Evolutionary conservation across 73 alveolate species (phyloP).

Genomic region (Effrenium voratum): DNA sequence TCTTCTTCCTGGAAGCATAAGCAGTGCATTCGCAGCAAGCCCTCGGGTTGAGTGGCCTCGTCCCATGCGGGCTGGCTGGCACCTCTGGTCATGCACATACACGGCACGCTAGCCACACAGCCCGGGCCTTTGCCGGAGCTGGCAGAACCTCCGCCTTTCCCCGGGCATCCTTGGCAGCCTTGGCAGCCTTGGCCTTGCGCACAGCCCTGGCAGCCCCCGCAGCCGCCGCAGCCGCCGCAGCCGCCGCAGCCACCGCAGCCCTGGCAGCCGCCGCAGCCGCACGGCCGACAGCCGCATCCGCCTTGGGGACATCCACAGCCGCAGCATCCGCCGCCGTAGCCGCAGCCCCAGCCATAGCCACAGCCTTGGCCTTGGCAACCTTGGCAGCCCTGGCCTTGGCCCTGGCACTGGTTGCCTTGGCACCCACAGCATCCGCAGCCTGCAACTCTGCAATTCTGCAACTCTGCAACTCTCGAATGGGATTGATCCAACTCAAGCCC

Average conservation of each 20-base stretch:
- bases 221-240: conserved; percentile 34
- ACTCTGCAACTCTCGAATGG: too few relatives aligned
- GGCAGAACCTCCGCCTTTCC: conserved; percentile 18
- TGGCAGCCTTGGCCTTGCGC: not conserved
- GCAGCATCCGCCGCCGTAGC: too few relatives aligned
- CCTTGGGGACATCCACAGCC: not conserved
- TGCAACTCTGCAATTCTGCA: too few relatives aligned
- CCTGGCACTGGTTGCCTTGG: too few relatives aligned
- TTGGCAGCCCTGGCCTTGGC: too few relatives aligned
- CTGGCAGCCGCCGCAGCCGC: conserved; percentile 56
- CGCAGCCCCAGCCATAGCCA: too few relatives aligned
- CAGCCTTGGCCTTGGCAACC: too few relatives aligned
- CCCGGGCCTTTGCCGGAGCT: not conserved
- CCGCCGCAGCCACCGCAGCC: conserved; percentile 42
- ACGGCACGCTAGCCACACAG: not conserved
- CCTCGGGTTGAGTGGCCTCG: not conserved
- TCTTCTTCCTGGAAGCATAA: too few relatives aligned
- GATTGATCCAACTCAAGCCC: too few relatives aligned
- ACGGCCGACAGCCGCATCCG: not conserved
- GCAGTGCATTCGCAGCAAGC: too few relatives aligned
- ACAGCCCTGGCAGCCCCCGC: conserved; percentile 10
- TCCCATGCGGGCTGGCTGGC: not conserved
- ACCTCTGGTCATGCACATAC: not conserved
- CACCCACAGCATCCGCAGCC: too few relatives aligned
- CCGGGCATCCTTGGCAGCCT: not conserved